A percentile compares a stretch with the other conserved stretches of the same genome.
Evolutionary conservation across 441 rosid genomes (phyloP).

Genomic region (Viola pubescens): DNA sequence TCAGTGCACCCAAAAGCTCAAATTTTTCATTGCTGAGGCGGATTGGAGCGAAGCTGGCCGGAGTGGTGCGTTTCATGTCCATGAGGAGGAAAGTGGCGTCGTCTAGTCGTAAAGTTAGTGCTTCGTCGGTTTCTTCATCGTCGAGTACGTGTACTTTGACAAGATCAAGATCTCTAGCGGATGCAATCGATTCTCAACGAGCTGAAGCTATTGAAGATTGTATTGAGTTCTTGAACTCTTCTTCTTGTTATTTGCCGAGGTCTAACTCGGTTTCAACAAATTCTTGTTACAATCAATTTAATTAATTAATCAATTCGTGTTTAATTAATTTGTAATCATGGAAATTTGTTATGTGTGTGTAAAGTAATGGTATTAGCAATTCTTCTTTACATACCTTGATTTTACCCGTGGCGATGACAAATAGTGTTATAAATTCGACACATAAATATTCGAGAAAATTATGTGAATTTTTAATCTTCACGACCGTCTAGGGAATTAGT

Average conservation of each 20-base stretch:
- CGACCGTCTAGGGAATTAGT: no score
- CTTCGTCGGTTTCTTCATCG: constrained; percentile 15
- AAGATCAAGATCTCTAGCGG: constrained; percentile 68
- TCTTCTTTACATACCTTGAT: no score
- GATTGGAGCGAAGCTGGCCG: constrained; percentile 50
- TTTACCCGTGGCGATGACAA: background rate
- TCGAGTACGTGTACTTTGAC: constrained; percentile 21
- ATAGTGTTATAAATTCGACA: background rate
- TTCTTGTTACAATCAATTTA: constrained; percentile 27
- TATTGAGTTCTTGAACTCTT: constrained; percentile 85
- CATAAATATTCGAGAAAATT: no score
- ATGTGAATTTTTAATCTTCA: no score
- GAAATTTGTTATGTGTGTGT: background rate
- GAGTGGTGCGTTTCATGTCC: constrained; percentile 47
- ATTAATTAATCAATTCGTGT: background rate
- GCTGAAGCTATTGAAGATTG: constrained; percentile 92
- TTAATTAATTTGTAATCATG: constrained; percentile 13
- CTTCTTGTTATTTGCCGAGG: constrained; percentile 54
- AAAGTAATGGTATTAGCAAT: background rate
- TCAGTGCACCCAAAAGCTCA: constrained; percentile 38
- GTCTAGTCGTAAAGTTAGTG: constrained; percentile 40
- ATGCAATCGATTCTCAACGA: constrained; percentile 65
- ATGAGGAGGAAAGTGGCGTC: constrained; percentile 22
- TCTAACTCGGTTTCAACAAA: constrained; percentile 50
- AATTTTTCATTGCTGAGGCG: constrained; percentile 34